Evolutionary conservation across 495 filamentous ascomycete genomes (phyloP), one percentile per base, ranked within the genome.

Genomic region (Hyaloscypha finlandica): DNA sequence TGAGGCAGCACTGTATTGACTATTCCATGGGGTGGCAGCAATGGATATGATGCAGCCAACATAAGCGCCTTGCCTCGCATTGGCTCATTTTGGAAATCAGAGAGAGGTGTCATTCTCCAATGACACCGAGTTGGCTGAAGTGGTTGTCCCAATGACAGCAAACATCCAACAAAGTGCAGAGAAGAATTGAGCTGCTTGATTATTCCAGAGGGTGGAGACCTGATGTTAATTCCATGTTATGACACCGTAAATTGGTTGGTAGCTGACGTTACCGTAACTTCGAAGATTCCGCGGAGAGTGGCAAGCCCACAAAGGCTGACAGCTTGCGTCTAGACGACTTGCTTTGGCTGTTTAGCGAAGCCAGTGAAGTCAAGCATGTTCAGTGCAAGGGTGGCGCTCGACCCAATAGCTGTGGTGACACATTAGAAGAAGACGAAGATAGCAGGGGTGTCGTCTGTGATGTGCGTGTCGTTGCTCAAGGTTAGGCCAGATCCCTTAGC

Each of bases 1-100:
- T 3, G 74, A 73, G 6, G 75, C 68, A 8, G 82, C 81, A 42
- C 77, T 77, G 59, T 76, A 75, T 69, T 83, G 77, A 63, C 84
- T 84, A 56, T 81, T 81, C 83, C 83, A 84, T 8, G 81, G 81
- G 45, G 77, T 82, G 3, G 59, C 59, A 25, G 63, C 68, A 57
- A 70, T 62, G 8, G 75, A 78, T 56, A 78, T 65, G 19, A 83
- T 76, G 64, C 79, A 79, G 71, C 79, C 77, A 22, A 81, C 39
- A 51, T 75, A 31, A 3, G 72, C 76, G 9, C 75, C 80, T 16
- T 77, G 71, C 59, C 75, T 71, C 64, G 78, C 78, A 63, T 79
- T 78, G 74, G 80, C 78, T 69, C 78, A 81, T 57, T 73, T 71
- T 6, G 80, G 80, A 29, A 72, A 76, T 61, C 79, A 72, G 29